Evolutionary conservation across 257 asterid genomes (phyloP).

Genomic region (Verbena officinalis): DNA sequence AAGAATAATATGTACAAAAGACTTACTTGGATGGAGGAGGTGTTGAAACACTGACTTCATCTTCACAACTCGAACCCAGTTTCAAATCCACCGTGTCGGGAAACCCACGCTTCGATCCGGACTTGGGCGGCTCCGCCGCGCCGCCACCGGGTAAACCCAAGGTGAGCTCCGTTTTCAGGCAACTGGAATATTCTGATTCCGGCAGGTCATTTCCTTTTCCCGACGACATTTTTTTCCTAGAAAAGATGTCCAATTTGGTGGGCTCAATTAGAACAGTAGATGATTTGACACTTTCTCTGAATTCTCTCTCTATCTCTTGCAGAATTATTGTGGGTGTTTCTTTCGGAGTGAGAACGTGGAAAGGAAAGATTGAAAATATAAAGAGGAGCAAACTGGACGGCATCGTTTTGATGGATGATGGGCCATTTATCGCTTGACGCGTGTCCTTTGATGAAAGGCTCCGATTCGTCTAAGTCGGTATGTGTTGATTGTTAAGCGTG

Average conservation of each 20-base stretch:
- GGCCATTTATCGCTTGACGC: conserved; percentile 29
- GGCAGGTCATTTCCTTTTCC: conserved; percentile 19
- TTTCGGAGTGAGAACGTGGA: conserved; percentile 10
- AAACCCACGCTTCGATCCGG: conserved; percentile 54
- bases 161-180: conserved; percentile 71
- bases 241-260: background rate
- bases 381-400: conserved; percentile 7
- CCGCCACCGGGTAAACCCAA: conserved; percentile 62
- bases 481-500: conserved; percentile 34
- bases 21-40: conserved; percentile 58
- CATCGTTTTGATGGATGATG: background rate
- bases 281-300: background rate
- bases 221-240: conserved; percentile 21
- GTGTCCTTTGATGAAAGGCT: conserved; percentile 32
- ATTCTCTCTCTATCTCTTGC: background rate
- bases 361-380: conserved; percentile 26
- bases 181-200: conserved; percentile 40
- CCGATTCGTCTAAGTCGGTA: conserved; percentile 40
- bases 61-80: conserved; percentile 32
- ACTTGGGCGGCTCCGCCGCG: conserved; percentile 26
- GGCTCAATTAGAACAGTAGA: background rate
- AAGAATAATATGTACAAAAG: too few species aligned
- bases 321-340: background rate
- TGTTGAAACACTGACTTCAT: conserved; percentile 31
- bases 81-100: conserved; percentile 45